Conservation (phyloP, 2,329 filamentous ascomycete genomes). For the Aspergillus uvarum region DNA sequence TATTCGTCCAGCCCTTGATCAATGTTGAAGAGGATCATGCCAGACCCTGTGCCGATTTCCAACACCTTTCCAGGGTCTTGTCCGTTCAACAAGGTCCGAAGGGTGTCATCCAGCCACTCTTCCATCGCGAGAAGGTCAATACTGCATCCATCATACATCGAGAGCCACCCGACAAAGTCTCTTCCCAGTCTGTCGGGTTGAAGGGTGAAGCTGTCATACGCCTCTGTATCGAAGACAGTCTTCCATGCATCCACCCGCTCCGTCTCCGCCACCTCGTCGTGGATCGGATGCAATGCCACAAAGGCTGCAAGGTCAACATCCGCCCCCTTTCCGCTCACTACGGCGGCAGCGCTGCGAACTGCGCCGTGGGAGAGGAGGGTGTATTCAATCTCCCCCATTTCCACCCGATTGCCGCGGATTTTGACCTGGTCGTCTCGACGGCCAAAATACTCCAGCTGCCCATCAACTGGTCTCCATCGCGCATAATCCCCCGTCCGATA, state of each 20-base stretch:
- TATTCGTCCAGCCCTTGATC: background rate
- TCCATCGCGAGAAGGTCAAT: background rate
- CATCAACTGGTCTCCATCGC: background rate
- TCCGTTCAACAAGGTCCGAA: background rate
- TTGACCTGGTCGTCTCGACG: slow-evolving; percentile 1
- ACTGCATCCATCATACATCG: too few relatives aligned
- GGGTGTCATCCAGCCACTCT: background rate
- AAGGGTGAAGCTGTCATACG: background rate
- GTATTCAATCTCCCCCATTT: background rate
- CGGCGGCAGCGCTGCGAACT: too few relatives aligned
- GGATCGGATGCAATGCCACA: background rate
- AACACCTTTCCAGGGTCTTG: background rate
- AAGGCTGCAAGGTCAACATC: too few relatives aligned
- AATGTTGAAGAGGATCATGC: background rate
- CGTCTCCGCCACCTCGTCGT: background rate
- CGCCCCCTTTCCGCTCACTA: too few relatives aligned
- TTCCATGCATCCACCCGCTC: background rate
- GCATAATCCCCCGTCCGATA: background rate
- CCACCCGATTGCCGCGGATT: background rate
- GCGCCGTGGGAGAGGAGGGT: background rate
- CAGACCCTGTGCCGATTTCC: background rate
- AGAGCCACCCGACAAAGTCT: background rate
- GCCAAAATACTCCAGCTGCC: background rate
- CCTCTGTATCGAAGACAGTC: background rate
- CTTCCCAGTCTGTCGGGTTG: background rate